These are phyloP conservation scores for Yarrowia alimentaria DNA, from an alignment of 805 yeast genomes.

Conservation along the genomic window DNA sequence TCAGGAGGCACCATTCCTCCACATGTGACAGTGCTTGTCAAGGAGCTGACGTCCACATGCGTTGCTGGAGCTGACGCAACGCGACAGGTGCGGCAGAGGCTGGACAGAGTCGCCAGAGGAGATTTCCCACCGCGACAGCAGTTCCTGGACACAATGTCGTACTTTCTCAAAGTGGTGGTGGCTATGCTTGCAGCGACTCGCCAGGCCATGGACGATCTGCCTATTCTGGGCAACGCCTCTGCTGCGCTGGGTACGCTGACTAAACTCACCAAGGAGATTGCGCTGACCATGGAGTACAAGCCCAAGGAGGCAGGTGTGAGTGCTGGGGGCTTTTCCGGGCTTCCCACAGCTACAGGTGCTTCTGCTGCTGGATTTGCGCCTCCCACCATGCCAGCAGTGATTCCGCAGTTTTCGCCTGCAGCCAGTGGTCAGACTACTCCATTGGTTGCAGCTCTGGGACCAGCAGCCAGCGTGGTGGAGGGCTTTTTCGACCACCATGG, in stretches of 20 bases:
- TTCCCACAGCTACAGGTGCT: conserved; percentile 8
- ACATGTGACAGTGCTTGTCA: conserved; percentile 60
- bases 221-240: conserved; percentile 73
- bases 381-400: conserved; percentile 27
- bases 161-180: conserved; percentile 77
- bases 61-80: conserved; percentile 81
- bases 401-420: conserved; percentile 27
- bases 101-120: conserved; percentile 39
- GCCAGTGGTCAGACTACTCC: conserved; percentile 40
- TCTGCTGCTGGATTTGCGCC: not conserved
- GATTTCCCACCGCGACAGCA: conserved; percentile 45
- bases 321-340: not conserved
- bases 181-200: conserved; percentile 82
- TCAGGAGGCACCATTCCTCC: conserved; percentile 38
- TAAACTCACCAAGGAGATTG: conserved; percentile 86
- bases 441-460: conserved; percentile 43
- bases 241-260: conserved; percentile 79
- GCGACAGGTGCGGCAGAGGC: conserved; percentile 55
- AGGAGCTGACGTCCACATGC: conserved; percentile 75
- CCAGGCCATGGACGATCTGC: conserved; percentile 74
- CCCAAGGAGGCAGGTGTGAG: conserved; percentile 8
- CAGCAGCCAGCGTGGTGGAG: conserved; percentile 43
- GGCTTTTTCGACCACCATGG: conserved; percentile 26
- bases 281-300: conserved; percentile 65
- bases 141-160: conserved; percentile 83